Evolutionary conservation across 2,329 filamentous ascomycete genomes (phyloP), one percentile per base, ranked within the genome.

Genomic region (Clonostachys solani): DNA sequence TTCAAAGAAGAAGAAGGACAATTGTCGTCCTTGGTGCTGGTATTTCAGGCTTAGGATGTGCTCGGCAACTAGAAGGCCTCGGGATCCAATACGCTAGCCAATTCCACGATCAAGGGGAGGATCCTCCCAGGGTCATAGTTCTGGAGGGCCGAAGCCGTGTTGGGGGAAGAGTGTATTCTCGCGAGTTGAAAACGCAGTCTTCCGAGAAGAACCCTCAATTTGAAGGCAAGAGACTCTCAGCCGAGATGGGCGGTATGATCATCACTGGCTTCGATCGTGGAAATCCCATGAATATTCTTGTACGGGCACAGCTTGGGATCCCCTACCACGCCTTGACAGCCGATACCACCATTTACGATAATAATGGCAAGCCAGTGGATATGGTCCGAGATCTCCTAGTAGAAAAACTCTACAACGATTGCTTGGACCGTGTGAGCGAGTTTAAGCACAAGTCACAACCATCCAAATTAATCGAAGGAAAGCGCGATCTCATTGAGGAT

Each of bases 181-280:
- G 80, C 46, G 69, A 78, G 19, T 77, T 86, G 52, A 72, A 73
- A 76, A 83, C 71, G 70, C 86, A 72, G 64, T 79, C 63, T 66
- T 73, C 47, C 61, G 73, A 60, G 66, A 69, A 53, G 56, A 82
- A 61, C 68, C 74, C 61, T 58, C 73, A 54, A 61, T 67, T 80
- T 77, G 63, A 79, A 68, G 77, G 73, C 9, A 78, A 75, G 51
- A 73, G 82, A 44, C 87, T 86, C 60, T 97, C 92, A 17, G 94
- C 90, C 33, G 94, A 99, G 64, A 95, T 96, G 84, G 94, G 94
- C 29, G 94, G 92, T 47, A 96, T 99, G 77, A 97, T 99, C 50
- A 91, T 99, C 51, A 96, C 95, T 34, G 94, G 94, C 1, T 99
- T 97, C 62, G 91, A 97, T 55, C 83, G 89, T 54, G 95, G 95